These are phyloP conservation scores for Calonectria pseudoreteaudii DNA, from an alignment of 2,329 filamentous ascomycete species.

Conservation along the genomic window DNA sequence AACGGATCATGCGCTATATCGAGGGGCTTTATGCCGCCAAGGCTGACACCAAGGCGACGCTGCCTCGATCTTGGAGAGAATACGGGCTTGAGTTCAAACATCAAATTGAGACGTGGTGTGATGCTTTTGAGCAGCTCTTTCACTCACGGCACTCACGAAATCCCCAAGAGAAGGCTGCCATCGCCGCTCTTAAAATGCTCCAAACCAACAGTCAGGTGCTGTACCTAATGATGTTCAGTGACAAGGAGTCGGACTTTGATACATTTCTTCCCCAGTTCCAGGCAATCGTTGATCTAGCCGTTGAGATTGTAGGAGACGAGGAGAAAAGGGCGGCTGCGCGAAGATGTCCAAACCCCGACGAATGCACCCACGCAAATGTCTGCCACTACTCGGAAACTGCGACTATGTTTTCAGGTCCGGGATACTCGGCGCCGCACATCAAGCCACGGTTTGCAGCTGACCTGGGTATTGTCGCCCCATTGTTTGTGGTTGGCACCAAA, in stretches of 20 bases:
- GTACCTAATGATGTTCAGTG: constrained; percentile 71
- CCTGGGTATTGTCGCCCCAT: constrained; percentile 71
- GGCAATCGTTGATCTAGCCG: constrained; percentile 67
- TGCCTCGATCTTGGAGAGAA: constrained; percentile 61
- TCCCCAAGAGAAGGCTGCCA: constrained; percentile 69
- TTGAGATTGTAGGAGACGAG: constrained; percentile 70
- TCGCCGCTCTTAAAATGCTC: constrained; percentile 72
- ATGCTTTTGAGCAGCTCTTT: constrained; percentile 68
- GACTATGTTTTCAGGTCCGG: constrained; percentile 53
- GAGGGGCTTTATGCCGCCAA: constrained; percentile 63
- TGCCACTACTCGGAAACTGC: constrained; percentile 23
- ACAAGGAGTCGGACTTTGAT: constrained; percentile 70
- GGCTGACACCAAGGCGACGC: constrained; percentile 64
- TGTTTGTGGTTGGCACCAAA: constrained; percentile 75
- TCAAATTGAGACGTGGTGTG: constrained; percentile 66
- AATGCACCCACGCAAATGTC: constrained; percentile 55
- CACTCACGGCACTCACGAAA: constrained; percentile 60
- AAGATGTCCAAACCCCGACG: constrained; percentile 57
- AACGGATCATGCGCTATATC: constrained; percentile 69
- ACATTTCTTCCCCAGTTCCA: constrained; percentile 63
- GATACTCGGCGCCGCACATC: constrained; percentile 63
- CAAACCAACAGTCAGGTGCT: constrained; percentile 69
- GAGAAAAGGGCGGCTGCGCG: constrained; percentile 62
- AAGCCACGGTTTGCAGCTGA: constrained; percentile 74
- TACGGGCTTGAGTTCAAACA: constrained; percentile 61